phyloP scores from a whole-genome alignment of 352 stramenopile genomes.

The Globisporangium parvum region DNA sequence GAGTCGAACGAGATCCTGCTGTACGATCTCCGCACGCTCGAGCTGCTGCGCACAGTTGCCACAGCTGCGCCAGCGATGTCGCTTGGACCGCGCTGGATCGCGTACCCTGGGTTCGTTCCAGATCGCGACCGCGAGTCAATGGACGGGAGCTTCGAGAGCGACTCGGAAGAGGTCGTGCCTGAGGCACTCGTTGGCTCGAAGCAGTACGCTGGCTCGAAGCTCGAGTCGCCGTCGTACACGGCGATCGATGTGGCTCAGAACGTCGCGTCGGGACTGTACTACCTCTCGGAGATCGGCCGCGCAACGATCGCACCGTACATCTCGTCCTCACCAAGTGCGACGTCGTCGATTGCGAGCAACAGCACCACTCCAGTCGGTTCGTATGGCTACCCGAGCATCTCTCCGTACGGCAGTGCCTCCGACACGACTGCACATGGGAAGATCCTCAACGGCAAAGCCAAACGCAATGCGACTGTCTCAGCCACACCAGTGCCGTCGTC shows the following conservation, averaged over 20 bases:
- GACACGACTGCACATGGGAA: conserved; percentile 8
- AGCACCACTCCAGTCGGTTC: conserved; percentile 13
- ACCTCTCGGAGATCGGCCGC: conserved; percentile 62
- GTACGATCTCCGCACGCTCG: conserved; percentile 47
- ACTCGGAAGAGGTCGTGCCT: conserved; percentile 41
- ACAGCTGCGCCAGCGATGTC: conserved; percentile 58
- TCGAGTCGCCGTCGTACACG: conserved; percentile 38
- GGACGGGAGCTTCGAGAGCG: conserved; percentile 23
- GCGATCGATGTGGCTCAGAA: conserved; percentile 84
- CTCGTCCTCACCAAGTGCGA: conserved; percentile 46
- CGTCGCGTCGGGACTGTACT: conserved; percentile 84
- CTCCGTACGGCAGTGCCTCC: conserved; percentile 5
- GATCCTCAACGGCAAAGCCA: conserved; percentile 1
- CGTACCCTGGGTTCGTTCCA: conserved; percentile 44
- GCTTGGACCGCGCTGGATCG: conserved; percentile 61
- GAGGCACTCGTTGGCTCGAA: conserved; percentile 16
- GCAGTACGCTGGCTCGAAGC: conserved; percentile 12
- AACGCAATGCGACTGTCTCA: conserved; percentile 8
- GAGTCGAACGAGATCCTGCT: conserved; percentile 65
- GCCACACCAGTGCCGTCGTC: conserved; percentile 8
- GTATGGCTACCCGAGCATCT: conserved; percentile 16
- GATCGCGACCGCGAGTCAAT: conserved; percentile 20
- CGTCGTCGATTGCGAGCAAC: conserved; percentile 13
- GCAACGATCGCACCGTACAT: conserved; percentile 71
- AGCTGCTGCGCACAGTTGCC: conserved; percentile 34